phyloP scores from a whole-genome alignment of 1,139 yeast species.

The Lodderomyces oxycetoniae region DNA sequence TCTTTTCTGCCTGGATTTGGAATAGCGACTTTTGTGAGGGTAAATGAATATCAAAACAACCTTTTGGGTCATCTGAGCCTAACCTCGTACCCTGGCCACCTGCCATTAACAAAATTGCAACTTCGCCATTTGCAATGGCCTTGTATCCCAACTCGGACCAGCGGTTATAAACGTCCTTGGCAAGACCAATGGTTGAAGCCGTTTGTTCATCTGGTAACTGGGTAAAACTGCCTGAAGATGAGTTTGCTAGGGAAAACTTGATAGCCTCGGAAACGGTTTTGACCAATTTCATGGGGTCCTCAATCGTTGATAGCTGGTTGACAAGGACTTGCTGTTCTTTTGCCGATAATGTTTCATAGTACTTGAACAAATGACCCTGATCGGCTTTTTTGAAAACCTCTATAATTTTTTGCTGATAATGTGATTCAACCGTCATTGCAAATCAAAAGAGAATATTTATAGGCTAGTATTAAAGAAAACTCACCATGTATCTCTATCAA shows the following conservation, averaged over 20 bases:
- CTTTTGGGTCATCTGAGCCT: slow-evolving; percentile 88
- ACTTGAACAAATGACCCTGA: slow-evolving; percentile 40
- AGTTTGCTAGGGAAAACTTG: slow-evolving; percentile 31
- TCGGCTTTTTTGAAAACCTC: slow-evolving; percentile 50
- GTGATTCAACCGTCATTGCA: slow-evolving; percentile 15
- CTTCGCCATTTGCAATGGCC: slow-evolving; percentile 67
- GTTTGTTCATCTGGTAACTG: slow-evolving; percentile 49
- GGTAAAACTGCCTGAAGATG: slow-evolving; percentile 35
- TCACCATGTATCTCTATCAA: no score
- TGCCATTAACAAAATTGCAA: slow-evolving; percentile 88
- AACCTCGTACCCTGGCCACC: slow-evolving; percentile 98
- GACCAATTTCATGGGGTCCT: slow-evolving; percentile 39
- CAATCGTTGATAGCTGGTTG: slow-evolving; percentile 36
- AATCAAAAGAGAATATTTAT: no score
- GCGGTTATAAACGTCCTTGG: slow-evolving; percentile 20
- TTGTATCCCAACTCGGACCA: slow-evolving; percentile 64
- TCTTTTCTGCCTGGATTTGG: slow-evolving; percentile 89
- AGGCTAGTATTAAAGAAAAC: no score
- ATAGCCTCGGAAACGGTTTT: slow-evolving; percentile 48
- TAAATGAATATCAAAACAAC: slow-evolving; percentile 82
- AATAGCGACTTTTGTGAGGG: slow-evolving; percentile 83
- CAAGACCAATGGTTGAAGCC: slow-evolving; percentile 46
- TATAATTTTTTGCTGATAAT: slow-evolving; percentile 20
- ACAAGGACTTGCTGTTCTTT: slow-evolving; percentile 29
- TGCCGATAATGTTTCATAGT: slow-evolving; percentile 31